These are phyloP conservation scores for Yarrowia sp. DNA, from an alignment of 805 yeast genomes.

Conservation along the genomic window DNA sequence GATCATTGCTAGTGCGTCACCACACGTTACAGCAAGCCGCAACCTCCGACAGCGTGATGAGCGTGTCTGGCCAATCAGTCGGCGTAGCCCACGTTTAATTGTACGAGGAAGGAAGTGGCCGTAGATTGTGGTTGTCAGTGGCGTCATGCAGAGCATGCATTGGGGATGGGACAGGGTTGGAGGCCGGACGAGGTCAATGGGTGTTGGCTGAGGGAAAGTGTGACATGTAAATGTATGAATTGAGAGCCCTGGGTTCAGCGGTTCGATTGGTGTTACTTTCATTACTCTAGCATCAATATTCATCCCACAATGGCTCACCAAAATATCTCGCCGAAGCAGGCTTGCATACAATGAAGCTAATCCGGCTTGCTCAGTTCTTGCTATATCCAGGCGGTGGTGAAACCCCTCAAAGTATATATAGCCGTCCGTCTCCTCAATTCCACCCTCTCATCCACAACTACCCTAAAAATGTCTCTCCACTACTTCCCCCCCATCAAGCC, in stretches of 20 bases:
- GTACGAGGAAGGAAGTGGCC: not conserved
- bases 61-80: not conserved
- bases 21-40: not conserved
- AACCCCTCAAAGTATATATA: slow-evolving; percentile 26
- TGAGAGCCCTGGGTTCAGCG: not conserved
- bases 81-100: not conserved
- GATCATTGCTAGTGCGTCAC: not conserved
- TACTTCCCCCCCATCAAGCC: slow-evolving; percentile 30
- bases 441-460: not conserved
- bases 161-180: slow-evolving; percentile 5
- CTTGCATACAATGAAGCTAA: slow-evolving; percentile 1
- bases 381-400: not conserved
- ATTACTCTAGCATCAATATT: not conserved
- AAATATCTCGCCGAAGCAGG: not conserved
- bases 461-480: slow-evolving; percentile 33
- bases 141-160: slow-evolving; percentile 17
- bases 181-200: not conserved
- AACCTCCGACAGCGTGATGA: not conserved
- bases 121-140: not conserved
- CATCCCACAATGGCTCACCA: not conserved
- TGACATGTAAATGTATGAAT: not conserved
- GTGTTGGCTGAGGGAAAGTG: too few species aligned
- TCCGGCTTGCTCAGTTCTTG: slow-evolving; percentile 10
- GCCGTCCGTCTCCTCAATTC: not conserved
- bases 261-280: not conserved